Conservation (phyloP, 352 stramenopile genomes). For the Elongisporangium anandrum region DNA sequence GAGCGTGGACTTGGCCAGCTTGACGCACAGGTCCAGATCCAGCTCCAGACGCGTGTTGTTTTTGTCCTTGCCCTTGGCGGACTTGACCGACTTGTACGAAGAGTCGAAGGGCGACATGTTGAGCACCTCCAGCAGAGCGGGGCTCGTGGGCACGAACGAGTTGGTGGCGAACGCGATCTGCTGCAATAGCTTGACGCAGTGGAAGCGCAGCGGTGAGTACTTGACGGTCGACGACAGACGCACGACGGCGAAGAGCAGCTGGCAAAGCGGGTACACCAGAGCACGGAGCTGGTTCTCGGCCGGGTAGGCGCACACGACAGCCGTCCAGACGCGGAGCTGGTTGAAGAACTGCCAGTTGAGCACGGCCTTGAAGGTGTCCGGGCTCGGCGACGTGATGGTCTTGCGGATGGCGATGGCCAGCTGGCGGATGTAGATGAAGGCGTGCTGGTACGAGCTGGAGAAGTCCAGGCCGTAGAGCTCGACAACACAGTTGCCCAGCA, state of each 20-base stretch:
- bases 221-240: constrained; percentile 74
- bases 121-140: constrained; percentile 93
- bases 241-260: constrained; percentile 81
- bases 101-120: constrained; percentile 87
- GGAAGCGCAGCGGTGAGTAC: constrained; percentile 93
- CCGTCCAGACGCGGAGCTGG: constrained; percentile 95
- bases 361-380: constrained; percentile 84
- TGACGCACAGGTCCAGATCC: constrained; percentile 84
- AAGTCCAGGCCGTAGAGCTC: constrained; percentile 97
- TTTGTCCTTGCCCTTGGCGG: constrained; percentile 26
- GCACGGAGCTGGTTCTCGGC: constrained; percentile 83
- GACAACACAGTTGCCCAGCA: constrained; percentile 98
- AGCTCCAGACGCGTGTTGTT: constrained; percentile 39
- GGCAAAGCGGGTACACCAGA: constrained; percentile 94
- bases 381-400: constrained; percentile 93
- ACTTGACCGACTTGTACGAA: constrained; percentile 67
- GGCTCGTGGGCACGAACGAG: constrained; percentile 94
- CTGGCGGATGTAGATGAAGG: constrained; percentile 99
- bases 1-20: constrained; percentile 89
- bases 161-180: constrained; percentile 94
- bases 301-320: constrained; percentile 91
- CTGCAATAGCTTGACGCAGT: constrained; percentile 96
- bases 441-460: constrained; percentile 97
- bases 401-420: constrained; percentile 96
- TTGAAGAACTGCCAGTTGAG: constrained; percentile 99